Evolutionary conservation across 257 asterid genomes (phyloP).

Genomic region (Solanum virginianum): DNA sequence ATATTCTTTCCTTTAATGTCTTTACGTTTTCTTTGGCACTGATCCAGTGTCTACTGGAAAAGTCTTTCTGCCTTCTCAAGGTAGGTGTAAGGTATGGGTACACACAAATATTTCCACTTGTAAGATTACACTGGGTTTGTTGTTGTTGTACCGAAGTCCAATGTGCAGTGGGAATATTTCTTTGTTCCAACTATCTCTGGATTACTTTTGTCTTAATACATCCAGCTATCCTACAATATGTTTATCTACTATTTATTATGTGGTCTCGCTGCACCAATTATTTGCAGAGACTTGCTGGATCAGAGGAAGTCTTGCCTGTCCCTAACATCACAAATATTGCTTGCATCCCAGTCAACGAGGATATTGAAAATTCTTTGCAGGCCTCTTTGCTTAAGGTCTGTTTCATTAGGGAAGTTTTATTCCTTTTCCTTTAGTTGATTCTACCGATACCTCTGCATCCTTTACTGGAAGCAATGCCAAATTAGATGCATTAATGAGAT

Average conservation of each 20-base stretch:
- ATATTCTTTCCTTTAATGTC: neutral
- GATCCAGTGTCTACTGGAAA: neutral
- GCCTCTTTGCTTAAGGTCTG: constrained; percentile 70
- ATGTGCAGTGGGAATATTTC: neutral
- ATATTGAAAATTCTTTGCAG: constrained; percentile 44
- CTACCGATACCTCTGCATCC: neutral
- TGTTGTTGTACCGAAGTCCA: neutral
- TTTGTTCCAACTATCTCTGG: neutral
- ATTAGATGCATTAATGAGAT: neutral
- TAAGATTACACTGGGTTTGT: neutral
- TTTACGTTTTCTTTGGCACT: neutral
- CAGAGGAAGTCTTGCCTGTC: constrained; percentile 71
- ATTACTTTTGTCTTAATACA: neutral
- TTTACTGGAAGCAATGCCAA: neutral
- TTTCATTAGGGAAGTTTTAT: neutral
- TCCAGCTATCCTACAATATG: neutral
- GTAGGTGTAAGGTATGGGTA: too few relatives aligned
- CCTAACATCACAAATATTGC: constrained; percentile 26
- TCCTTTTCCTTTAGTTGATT: neutral
- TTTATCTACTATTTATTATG: neutral
- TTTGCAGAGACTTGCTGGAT: constrained; percentile 73
- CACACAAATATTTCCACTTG: too few relatives aligned
- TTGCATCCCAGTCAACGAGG: constrained; percentile 27
- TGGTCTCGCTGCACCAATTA: neutral
- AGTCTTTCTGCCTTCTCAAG: neutral